A percentile compares a stretch with the other conserved stretches of the same genome.
These are phyloP conservation scores for Cantharellus anzutake DNA, from an alignment of 768 basidiomycete species.

Conservation along the genomic window DNA sequence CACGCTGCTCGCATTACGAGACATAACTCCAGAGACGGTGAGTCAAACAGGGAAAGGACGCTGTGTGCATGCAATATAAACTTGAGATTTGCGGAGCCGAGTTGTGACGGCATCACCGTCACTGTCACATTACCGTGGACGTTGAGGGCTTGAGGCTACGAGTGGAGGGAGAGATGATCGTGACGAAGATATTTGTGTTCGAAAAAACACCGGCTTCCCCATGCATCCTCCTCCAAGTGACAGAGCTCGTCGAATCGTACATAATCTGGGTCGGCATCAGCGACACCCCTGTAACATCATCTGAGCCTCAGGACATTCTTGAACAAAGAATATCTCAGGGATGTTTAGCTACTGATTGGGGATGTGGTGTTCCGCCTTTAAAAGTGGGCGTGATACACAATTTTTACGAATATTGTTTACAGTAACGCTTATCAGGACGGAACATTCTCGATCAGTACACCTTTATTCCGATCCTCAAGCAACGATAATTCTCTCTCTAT, in stretches of 20 bases:
- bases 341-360: conserved; percentile 55
- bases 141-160: too few relatives aligned
- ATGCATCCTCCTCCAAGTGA: conserved; percentile 32
- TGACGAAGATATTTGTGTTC: neutral
- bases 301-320: conserved; percentile 13
- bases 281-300: conserved; percentile 21
- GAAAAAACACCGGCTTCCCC: neutral
- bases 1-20: too few relatives aligned
- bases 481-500: conserved; percentile 51
- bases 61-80: too few relatives aligned
- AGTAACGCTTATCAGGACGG: conserved; percentile 1
- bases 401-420: neutral
- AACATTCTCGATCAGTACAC: conserved; percentile 30
- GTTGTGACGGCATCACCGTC: too few relatives aligned
- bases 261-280: conserved; percentile 71
- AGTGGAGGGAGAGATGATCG: neutral
- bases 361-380: conserved; percentile 54
- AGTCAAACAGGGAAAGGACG: too few relatives aligned
- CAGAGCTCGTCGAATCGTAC: conserved; percentile 46
- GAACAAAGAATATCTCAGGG: conserved; percentile 21
- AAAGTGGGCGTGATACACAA: conserved; percentile 13
- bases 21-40: too few relatives aligned
- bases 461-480: conserved; percentile 40
- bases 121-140: too few relatives aligned
- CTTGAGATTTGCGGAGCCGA: too few relatives aligned